Percentiles rank a stretch among this genome's conserved stretches.
phyloP scores from a whole-genome alignment of 306 rosid species.

The Carpinus viminea region DNA sequence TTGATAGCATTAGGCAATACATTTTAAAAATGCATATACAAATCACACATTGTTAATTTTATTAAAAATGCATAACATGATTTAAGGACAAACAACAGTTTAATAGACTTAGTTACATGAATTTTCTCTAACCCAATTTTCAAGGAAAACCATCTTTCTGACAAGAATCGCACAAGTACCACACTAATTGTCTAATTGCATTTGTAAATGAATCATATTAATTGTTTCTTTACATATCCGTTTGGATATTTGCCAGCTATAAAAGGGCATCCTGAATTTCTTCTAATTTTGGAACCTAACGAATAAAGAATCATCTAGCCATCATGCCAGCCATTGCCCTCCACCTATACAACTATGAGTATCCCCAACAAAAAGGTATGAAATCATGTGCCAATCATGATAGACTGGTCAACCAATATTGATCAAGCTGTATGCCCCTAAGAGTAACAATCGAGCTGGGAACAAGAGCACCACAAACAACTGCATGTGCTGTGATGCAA shows the following conservation, averaged over 20 bases:
- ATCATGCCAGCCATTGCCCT: conserved; percentile 35
- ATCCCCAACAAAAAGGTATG: conserved; percentile 26
- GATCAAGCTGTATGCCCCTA: conserved; percentile 49
- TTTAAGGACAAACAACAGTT: no score
- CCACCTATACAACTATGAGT: conserved; percentile 32
- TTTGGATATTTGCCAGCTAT: not conserved
- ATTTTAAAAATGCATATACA: no score
- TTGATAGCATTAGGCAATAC: no score
- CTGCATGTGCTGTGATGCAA: conserved; percentile 78
- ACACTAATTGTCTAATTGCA: not conserved
- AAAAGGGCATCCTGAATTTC: not conserved
- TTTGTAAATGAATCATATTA: not conserved
- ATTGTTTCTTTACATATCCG: conserved; percentile 1
- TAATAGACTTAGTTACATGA: no score
- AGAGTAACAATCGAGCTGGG: conserved; percentile 62
- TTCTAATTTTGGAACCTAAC: conserved; percentile 37
- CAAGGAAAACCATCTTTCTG: no score
- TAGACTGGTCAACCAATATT: conserved; percentile 23
- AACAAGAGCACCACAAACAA: conserved; percentile 68
- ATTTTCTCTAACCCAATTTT: no score
- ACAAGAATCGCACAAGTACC: no score
- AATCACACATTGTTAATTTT: not conserved
- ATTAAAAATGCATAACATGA: no score
- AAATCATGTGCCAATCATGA: conserved; percentile 3
- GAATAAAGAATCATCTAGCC: conserved; percentile 81